Conservation (phyloP, 345 rosid genomes). For the Arabidopsis thaliana region TAIR10.1 NC_003075.7:2103001-2103500, state of each 20-base stretch:
- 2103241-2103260: neutral
- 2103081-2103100: neutral
- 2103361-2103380: neutral
- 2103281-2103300: neutral
- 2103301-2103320: neutral
- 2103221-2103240: neutral
- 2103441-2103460: neutral
- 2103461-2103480: neutral
- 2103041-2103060: too few species aligned
- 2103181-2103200: neutral
- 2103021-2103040: too few species aligned
- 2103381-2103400: neutral
- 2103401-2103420: neutral
- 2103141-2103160: neutral
- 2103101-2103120: neutral
- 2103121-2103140: neutral
- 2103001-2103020: too few species aligned
- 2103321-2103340: neutral
- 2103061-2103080: too few species aligned
- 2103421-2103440: neutral
- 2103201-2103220: neutral
- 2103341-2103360: neutral
- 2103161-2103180: neutral
- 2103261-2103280: neutral
- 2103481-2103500: neutral